phyloP scores from a whole-genome alignment of 176 grass and related monocot genomes.

The Cocos nucifera region DNA sequence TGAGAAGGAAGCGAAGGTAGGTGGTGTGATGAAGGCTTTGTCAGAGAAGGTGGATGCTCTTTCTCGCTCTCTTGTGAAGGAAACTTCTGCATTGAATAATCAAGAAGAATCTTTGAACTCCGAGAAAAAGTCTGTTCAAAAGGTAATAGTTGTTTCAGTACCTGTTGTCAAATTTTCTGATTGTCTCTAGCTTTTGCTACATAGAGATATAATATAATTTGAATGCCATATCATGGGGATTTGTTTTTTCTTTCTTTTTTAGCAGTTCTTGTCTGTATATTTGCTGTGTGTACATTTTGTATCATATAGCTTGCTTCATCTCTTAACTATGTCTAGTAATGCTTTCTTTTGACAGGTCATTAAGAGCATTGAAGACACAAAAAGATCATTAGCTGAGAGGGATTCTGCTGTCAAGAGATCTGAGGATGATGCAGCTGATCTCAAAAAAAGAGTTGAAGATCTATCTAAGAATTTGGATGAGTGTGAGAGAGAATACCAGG shows the following conservation, averaged over 20 bases:
- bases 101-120: too few species aligned
- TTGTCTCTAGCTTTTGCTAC: too few species aligned
- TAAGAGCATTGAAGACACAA: constrained; percentile 74
- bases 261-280: not conserved
- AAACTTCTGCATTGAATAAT: too few species aligned
- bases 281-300: not conserved
- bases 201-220: too few species aligned
- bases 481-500: constrained; percentile 87
- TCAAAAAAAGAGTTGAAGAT: constrained; percentile 63
- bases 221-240: too few species aligned
- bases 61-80: too few species aligned
- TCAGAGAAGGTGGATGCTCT: too few species aligned
- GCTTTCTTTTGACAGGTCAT: constrained; percentile 35
- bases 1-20: too few species aligned
- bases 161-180: not conserved
- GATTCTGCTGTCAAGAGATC: constrained; percentile 65
- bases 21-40: too few species aligned
- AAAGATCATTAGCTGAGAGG: constrained; percentile 59
- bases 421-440: constrained; percentile 60
- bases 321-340: not conserved
- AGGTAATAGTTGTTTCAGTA: constrained; percentile 35
- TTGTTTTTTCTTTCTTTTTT: too few species aligned
- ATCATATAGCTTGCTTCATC: not conserved
- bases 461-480: constrained; percentile 61
- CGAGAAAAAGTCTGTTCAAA: too few species aligned